phyloP scores from a whole-genome alignment of 352 stramenopile species.

The Pythium brassicae region DNA sequence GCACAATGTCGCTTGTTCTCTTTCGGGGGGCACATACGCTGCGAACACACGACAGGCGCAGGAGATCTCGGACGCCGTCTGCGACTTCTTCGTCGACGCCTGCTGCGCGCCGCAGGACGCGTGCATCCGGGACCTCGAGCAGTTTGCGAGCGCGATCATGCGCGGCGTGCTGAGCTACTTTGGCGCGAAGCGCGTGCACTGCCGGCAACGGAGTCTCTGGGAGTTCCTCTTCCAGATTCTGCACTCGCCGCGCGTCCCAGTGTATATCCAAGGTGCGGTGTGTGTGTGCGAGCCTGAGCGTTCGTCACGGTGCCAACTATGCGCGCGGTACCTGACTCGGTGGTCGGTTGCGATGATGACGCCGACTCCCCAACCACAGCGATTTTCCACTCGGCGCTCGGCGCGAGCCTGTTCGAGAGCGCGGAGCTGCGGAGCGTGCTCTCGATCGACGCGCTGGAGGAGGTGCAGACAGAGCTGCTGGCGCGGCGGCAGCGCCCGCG shows the following conservation, averaged over 20 bases:
- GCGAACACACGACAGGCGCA: conserved; percentile 36
- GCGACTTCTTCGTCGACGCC: conserved; percentile 53
- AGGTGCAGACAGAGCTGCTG: conserved; percentile 31
- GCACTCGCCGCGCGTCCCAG: conserved; percentile 49
- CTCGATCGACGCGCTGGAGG: conserved; percentile 18
- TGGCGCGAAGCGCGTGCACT: conserved; percentile 36
- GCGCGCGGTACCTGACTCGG: background rate
- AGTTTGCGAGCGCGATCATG: conserved; percentile 36
- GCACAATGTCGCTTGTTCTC: no score
- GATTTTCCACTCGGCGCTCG: conserved; percentile 31
- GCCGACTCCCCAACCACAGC: background rate
- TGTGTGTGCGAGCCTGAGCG: background rate
- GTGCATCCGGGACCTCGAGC: conserved; percentile 26
- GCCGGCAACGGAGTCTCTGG: conserved; percentile 52
- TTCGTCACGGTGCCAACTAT: no score
- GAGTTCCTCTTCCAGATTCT: conserved; percentile 74
- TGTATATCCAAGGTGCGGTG: conserved; percentile 30
- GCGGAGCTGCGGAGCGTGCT: conserved; percentile 5
- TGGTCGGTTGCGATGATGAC: no score
- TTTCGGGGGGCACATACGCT: no score
- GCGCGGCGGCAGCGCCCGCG: conserved; percentile 40
- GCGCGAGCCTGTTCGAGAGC: conserved; percentile 13
- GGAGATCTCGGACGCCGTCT: conserved; percentile 61
- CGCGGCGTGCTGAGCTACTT: conserved; percentile 47
- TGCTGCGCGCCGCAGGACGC: conserved; percentile 32